A percentile compares a stretch with the other conserved stretches of the same genome.
These are phyloP conservation scores for Hymenoscyphus repandus DNA, from an alignment of 2,329 filamentous ascomycete species.

Conservation along the genomic window DNA sequence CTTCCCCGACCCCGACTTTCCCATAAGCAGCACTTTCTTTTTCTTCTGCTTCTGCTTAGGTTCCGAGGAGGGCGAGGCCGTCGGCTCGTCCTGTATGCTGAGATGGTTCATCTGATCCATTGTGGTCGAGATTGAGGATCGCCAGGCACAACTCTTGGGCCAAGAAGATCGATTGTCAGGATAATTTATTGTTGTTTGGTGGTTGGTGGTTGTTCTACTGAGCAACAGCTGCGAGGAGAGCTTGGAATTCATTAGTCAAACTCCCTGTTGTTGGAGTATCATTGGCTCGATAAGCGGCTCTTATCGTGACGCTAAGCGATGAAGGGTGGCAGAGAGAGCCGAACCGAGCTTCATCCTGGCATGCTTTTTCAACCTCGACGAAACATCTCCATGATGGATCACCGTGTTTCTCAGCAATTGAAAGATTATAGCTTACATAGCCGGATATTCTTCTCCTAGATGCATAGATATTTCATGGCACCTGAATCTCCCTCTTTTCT, in stretches of 20 bases:
- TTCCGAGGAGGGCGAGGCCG: slow-evolving; percentile 22
- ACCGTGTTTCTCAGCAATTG: too few relatives aligned
- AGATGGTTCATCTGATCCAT: slow-evolving; percentile 19
- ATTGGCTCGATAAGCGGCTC: background rate
- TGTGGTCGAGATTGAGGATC: background rate
- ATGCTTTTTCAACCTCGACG: too few relatives aligned
- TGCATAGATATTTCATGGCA: too few relatives aligned
- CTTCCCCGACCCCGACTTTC: slow-evolving; percentile 95
- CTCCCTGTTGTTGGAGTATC: background rate
- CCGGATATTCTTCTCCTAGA: too few relatives aligned
- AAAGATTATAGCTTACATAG: too few relatives aligned
- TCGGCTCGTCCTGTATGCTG: slow-evolving; percentile 21
- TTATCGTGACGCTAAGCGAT: background rate
- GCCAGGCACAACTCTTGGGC: too few relatives aligned
- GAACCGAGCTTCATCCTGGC: too few relatives aligned
- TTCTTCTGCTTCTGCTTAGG: slow-evolving; percentile 59
- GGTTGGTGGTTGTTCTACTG: background rate
- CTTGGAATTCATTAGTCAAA: background rate
- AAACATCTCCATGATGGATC: too few relatives aligned
- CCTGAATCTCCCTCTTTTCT: too few relatives aligned
- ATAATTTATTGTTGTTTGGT: too few relatives aligned
- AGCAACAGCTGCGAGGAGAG: background rate
- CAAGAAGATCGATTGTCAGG: too few relatives aligned
- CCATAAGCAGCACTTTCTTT: slow-evolving; percentile 85
- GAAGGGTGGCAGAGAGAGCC: background rate